Evolutionary conservation across 345 rosid genomes (phyloP), one percentile per base, ranked within the genome.

Genomic region (Brassica cretica): DNA sequence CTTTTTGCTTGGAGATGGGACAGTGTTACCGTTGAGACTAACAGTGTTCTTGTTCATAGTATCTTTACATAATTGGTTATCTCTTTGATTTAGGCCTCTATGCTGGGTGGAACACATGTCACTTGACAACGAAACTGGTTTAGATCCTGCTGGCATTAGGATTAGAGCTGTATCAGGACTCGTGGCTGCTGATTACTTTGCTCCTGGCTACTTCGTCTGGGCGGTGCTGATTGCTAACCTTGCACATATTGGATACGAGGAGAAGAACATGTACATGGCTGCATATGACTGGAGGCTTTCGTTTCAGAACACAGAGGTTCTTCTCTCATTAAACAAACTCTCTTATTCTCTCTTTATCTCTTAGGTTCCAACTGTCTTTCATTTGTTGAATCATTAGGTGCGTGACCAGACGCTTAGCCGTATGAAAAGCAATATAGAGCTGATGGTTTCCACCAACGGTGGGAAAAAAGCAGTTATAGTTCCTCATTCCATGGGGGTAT

Each of bases 41-140:
- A 71, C 61, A 27, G 12, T 62, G 39, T 32, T 53, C 1, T 7
- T 74, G 25, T 59, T 59, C 35, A 41, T 41, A 41, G 63, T 69
- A 74, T 74, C 27, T 55, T 4, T 39, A 39, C 7, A 3, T 68
- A 9, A 37, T 51, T 62, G 32, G 16, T 24, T 5, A 24, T 60
- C 0, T 73, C 10, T 61, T 70, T 80, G 62, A 64, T 46, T 49
- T 76, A 94, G 98, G 80, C 98, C 98, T 81, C 78, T 92, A 9
- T 94, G 98, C 66, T 94, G 98, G 98, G 93, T 88, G 70, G 96
- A 94, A 76, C 98, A 94, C 80, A 92, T 94, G 93, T 92, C 97
- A 61, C 86, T 94, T 78, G 93, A 94, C 84, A 94, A 94, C 78
- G 97, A 89, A 83, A 92, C 97, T 59, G 98, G 98, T 73, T 73